Base-by-base conservation (phyloP, 1,284 basidiomycete species). In the Ganoderma meredithae region DNA sequence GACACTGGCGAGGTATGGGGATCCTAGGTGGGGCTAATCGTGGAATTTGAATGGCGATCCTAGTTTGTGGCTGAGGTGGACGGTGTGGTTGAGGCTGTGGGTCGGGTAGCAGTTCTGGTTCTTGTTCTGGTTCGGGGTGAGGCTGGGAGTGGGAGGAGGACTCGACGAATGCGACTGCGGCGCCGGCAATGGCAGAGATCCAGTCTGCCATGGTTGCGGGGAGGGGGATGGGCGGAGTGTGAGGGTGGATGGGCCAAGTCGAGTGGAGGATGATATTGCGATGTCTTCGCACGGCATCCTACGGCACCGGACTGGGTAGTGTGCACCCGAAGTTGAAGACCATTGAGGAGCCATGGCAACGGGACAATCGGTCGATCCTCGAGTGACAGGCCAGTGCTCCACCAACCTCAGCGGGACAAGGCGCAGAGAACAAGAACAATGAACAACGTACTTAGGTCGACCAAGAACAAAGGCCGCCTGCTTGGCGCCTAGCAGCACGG, bases 341-440 rank as follows among this genome's bases (percentile, higher is more conserved):
- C 4, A 8, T 15, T 39, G 58, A 60, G 17, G 58, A 41, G 36
- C 39, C 60, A 62, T 62, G 43, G 43, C 60, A 49, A 62, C 60
- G 33, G 22, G 27, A 44, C 7, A 17, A 47, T 41, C 36, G 2
- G 9, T 7, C 4, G 15, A 58, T 31, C 15, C 31, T 19, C 19
- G 15, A 12, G 4, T 33, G 36, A 13, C 17, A 41, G 9, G 22
- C 12, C 0, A 27, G 1, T 8, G 15, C 55, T 13, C 15, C 27
- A 33, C 15, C 31, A 49, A 62, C 22, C 19, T 31, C 27, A 31
- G n/a, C 25, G 10, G 44, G 39, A 62, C 61, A 62, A 62, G 27
- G 44, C 13, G 7, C 43, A 49, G 43, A 36, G 44, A 39, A 63
- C 62, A 63, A 63, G 10, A 15, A 53, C n/a, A 10, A 31, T 15